Evolutionary conservation across 2,329 filamentous ascomycete species (phyloP), one percentile per base, ranked within the genome.

Genomic region (Calycina herbarum): DNA sequence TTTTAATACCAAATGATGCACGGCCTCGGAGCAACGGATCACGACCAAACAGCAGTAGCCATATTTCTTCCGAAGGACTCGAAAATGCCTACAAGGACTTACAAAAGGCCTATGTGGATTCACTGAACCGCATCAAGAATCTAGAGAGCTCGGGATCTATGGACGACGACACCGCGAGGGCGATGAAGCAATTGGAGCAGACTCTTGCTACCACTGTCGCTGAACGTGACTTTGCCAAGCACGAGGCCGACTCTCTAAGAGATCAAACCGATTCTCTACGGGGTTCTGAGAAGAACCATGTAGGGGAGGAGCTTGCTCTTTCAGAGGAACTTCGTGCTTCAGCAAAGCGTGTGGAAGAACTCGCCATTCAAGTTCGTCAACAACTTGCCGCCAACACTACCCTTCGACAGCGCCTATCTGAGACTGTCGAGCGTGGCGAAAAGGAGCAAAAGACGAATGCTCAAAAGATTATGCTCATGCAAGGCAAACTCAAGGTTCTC

Each of bases 401-500:
- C 33, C 83, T 99, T 60, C 89, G 93, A 64, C 82, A 86, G 64
- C 90, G 94, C 54, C 87, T 99, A 1, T 82, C 89, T 6, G 86
- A 91, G 24, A 93, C 94, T 1, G 91, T 98, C 45, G 82, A 87
- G 62, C 91, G 93, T 69, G 94, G 94, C 65, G 94, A 98, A 73
- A 83, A 85, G 38, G 92, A 95, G 72, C 94, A 96, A 76, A 89
- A 89, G 73, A 81, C 88, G 66, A 96, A 93, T 68, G 91, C 91
- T 15, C 84, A 87, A 62, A 90, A 92, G 73, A 97, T 99, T 76
- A 92, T 92, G 64, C 85, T 88, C 63, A 86, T 98, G 76, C 94
- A 98, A 76, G 85, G 85, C 68, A 90, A 89, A 65, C 88, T 99
- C 64, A 92, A 91, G 73, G 79, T 82, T 17, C 86, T 97, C 61